phyloP scores from a whole-genome alignment of 441 rosid genomes.

The Pelargonium citronellum region DNA sequence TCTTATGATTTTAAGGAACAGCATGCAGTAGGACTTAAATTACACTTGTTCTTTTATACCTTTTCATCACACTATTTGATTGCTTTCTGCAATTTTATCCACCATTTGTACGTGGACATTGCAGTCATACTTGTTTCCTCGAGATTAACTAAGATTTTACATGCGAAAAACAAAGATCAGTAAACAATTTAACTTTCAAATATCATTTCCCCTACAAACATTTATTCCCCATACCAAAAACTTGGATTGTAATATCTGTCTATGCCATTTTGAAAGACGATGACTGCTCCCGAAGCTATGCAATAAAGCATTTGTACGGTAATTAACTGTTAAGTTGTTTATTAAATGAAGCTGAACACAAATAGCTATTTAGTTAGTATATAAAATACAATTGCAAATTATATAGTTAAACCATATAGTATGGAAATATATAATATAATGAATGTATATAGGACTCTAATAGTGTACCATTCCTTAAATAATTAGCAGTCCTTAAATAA shows the following conservation, averaged over 20 bases:
- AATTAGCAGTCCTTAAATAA: too few species aligned
- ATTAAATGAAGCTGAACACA: background rate
- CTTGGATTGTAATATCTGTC: background rate
- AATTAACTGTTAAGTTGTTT: background rate
- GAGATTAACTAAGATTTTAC: background rate
- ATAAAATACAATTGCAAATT: background rate
- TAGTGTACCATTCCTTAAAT: too few species aligned
- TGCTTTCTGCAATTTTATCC: background rate
- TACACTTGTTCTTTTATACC: background rate
- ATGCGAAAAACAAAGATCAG: background rate
- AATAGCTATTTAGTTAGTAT: background rate
- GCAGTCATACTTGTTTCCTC: background rate
- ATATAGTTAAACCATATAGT: background rate
- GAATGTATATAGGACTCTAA: too few species aligned
- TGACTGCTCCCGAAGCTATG: background rate
- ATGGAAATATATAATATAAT: background rate
- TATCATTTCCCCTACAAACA: background rate
- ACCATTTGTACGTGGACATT: background rate
- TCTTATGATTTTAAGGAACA: background rate
- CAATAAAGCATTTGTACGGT: background rate
- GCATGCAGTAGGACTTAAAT: background rate
- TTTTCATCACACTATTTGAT: background rate
- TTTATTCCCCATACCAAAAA: background rate
- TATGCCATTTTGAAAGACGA: background rate
- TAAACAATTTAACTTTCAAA: background rate